phyloP scores from a whole-genome alignment of 768 basidiomycete species.

The Rhodotorula diobovata region DNA sequence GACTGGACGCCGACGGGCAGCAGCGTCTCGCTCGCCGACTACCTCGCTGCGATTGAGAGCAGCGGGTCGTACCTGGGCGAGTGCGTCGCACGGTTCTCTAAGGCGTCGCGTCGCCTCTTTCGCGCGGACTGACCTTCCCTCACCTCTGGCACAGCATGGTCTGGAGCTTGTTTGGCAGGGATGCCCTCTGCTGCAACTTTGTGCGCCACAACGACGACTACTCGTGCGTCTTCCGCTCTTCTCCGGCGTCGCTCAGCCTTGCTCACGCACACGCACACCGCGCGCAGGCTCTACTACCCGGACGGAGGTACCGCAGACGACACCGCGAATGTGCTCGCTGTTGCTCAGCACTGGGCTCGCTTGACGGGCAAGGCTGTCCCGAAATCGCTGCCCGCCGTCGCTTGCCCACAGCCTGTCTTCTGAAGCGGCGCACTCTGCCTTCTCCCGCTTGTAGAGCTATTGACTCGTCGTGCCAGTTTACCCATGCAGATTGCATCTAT shows the following conservation, averaged over 20 bases:
- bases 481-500: background rate
- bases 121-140: no score
- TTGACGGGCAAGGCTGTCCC: conserved; percentile 16
- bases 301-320: conserved; percentile 16
- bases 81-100: background rate
- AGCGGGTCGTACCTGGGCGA: conserved; percentile 16
- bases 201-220: conserved; percentile 16
- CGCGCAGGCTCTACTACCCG: conserved; percentile 27
- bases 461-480: no score
- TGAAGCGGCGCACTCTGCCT: background rate
- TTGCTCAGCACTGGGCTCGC: conserved; percentile 28
- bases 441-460: background rate
- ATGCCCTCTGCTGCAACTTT: conserved; percentile 26
- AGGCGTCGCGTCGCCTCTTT: no score
- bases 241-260: no score
- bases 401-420: conserved; percentile 32
- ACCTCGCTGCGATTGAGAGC: conserved; percentile 19
- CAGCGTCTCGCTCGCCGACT: conserved; percentile 4
- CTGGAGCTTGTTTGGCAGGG: conserved; percentile 27
- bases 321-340: conserved; percentile 7
- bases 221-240: background rate
- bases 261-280: background rate
- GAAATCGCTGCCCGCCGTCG: conserved; percentile 3
- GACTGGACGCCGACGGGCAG: conserved; percentile 26
- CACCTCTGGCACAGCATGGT: conserved; percentile 4